Base-by-base conservation (phyloP, 495 filamentous ascomycete genomes). In the Penicillium bialowiezense region DNA sequence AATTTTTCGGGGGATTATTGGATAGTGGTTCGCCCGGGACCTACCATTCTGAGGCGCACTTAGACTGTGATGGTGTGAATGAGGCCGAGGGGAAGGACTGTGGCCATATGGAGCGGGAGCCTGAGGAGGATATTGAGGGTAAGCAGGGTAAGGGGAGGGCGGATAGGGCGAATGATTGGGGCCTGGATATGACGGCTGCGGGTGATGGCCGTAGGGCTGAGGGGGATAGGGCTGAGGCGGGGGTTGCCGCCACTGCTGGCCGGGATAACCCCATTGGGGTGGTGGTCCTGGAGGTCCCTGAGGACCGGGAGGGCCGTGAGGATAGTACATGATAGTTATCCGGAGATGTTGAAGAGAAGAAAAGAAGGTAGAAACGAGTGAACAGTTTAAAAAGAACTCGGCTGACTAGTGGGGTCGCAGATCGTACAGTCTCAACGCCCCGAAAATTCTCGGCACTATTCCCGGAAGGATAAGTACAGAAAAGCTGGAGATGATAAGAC, bases 141-240 rank as follows among this genome's bases (percentile, higher is more conserved):
- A 55, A 36, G 54, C 14, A 7, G 56, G 59, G 15, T 61, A 54
- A n/a, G 54, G 39, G 31, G 52, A 14, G 23, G 46, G 54, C 23
- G 41, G 41, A 28, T 54, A 58, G 5, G 47, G 45, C 20, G 49
- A 46, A 17, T 23, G 37, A 4, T 19, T 28, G n/a, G 35, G 24
- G 23, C 35, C 45, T 21, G 45, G 18, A 31, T 47, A 47, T 7
- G 34, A 38, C 26, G 44, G 36, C 26, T 47, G 44, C 10, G 44
- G 35, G 37, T 32, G 35, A 48, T 46, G 13, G 18, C 10, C 35
- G 39, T 53, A 59, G 51, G 56, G 59, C 37, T 55, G 51, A 39
- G 59, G 55, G 20, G 50, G 47, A 34, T 54, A 58, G 39, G 47
- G 51, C 47, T 51, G 52, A 51, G 60, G 60, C 41, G 60, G 58